Base-by-base conservation (phyloP, 192 early-diverging fungal genomes). In the Coemansia sp. region DNA sequence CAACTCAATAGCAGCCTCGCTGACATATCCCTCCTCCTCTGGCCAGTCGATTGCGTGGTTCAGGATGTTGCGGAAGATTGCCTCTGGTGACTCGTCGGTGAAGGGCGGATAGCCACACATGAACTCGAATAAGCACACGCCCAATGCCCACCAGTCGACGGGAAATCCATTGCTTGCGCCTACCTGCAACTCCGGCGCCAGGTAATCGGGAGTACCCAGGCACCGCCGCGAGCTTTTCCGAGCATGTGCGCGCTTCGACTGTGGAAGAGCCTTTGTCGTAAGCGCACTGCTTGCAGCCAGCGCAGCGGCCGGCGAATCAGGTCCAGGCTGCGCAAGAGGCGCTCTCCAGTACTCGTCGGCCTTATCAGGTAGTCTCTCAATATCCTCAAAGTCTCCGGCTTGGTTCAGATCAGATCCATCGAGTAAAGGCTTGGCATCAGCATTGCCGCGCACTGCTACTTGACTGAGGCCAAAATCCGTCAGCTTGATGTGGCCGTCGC, bases 121-220 rank as follows among this genome's bases (percentile, higher is more conserved):
- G 80, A 93, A 94, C 76, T 98, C 96, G 74, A 91, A 98, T 30
- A 96, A 65, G 53, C 94, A 93, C 32, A 97, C 89, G 27, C 97
- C 97, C 15, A 98, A 73, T 1, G 94, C 87, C 97, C 97, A 98
- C 95, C 94, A 98, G 67, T 98, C 97, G 9, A 97, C 97, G 2
- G 89, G 89, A 3, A 87, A 84, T 9, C 87, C 90, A 68, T 97
- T 92, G 16, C 90, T 91, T 12, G 92, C 87, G 6, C 95, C 94
- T 9, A 95, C 86, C 40, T 97, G 82, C 20, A 98, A 82, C 74
- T 98, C 97, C 4, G 95, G 97, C 1, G 95, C 95, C 53, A 98
- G 67, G 41, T 95, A 97, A 70, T 98, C 97, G 1, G 97, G 97
- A 1, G 97, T 97, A 8, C 97, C 97, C 3, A 91, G 71, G 18